Evolutionary conservation across 1,139 yeast genomes (phyloP), one percentile per base, ranked within the genome.

Genomic region (Zygotorulaspora mrakii): DNA sequence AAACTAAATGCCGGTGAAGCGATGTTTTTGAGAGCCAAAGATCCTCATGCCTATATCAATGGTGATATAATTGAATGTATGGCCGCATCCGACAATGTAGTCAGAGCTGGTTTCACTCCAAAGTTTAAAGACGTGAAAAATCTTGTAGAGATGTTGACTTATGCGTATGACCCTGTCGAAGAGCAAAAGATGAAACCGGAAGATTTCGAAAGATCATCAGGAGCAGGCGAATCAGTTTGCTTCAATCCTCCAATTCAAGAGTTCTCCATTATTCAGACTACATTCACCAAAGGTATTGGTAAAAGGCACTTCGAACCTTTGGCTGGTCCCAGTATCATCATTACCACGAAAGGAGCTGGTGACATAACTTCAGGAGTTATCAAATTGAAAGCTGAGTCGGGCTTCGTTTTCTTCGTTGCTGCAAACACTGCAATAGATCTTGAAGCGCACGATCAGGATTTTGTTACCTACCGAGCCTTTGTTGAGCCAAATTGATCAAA

Each of bases 61-160:
- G 98, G 98, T 51, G 97, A 91, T 64, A 91, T 91, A 53, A 89
- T 91, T 57, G 99, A 91, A 68, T 94, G 98, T 70, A 91, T 91
- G 99, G 98, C 98, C 36, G 96, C 97, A 9, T 82, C 95, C 28
- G 99, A 91, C 64, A 91, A 91, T 59, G 99, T 91, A 44, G 96
- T 91, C 33, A 79, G 98, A 66, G 95, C 97, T 5, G 99, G 98
- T 7, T 91, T 91, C 71, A 91, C 98, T 10, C 98, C 98, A 45
- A 91, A 94, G 67, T 91, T 89, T 70, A 91, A 89, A 68, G 98
- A 94, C 64, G 97, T 91, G 42, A 68, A 81, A 49, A 86, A 84
- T 59, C 75, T 91, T 61, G 97, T 91, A 27, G 78, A 76, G 39
- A 87, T 86, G 94, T 76, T 91, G 64, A 89, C 96, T 3, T 91